Evolutionary conservation across 2,329 filamentous ascomycete species (phyloP), one percentile per base, ranked within the genome.

Genomic region (Fusarium sambucinum): DNA sequence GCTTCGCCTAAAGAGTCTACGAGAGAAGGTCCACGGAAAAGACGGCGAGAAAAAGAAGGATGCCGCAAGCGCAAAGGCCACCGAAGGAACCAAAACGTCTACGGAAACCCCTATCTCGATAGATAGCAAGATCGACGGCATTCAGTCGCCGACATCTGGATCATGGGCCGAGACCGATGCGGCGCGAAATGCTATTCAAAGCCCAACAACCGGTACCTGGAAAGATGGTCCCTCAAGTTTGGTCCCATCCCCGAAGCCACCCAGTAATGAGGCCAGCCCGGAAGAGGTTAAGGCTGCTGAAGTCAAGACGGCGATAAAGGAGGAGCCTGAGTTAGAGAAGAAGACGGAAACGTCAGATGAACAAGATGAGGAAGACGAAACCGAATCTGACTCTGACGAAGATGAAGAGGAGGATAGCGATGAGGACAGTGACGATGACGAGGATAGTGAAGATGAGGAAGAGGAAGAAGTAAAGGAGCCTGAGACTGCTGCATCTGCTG

Each of bases 1-100:
- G 70, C 80, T 85, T 69, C 84, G 83, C 56, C 81, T 88, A 64
- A 82, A 86, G 66, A 80, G 77, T 71, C 76, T 88, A 63, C 81
- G 85, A 55, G 83, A 86, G 56, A 87, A 87, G 77, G 85, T 86
- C 7, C 77, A 87, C 66, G 84, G 84, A 51, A 84, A 84, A 69
- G 78, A 78, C 21, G 73, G 55, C 14, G 42, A 37, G 14, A 67
- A 69, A 25, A 63, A 63, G n/a, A 54, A 63, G 45, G 63, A 44
- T 5, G 32, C 32, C 17, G 27, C 11, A 35, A 29, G 16, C 21
- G 45, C 48, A 21, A 51, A 63, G 35, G 13, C 38, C 11, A n/a
- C 13, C 27, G 41, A 51, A 27, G 33, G 69, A 35, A 59, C 68
- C 11, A 59, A 68, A 16, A 62, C 62, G 41, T 11, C 51, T 21